Conservation (phyloP, 2,329 filamentous ascomycete species). For the Didymella pinodella region DNA sequence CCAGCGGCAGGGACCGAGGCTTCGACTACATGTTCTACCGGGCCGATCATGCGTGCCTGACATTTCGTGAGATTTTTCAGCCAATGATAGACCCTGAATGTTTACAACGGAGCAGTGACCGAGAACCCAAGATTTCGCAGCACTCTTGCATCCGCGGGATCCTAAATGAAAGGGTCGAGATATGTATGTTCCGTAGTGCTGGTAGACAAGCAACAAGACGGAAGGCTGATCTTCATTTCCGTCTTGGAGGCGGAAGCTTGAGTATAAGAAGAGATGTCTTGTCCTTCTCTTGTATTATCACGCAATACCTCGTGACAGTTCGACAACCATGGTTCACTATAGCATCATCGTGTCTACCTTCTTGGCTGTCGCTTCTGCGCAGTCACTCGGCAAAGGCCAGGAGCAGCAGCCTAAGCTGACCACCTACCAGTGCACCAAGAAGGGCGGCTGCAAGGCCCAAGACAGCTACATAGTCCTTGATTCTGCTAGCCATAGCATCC, state of each 20-base stretch:
- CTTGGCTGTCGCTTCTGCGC: constrained; percentile 40
- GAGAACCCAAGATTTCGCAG: background rate
- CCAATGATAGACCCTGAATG: background rate
- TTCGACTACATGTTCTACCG: constrained; percentile 12
- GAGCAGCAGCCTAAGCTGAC: constrained; percentile 62
- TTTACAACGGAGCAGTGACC: background rate
- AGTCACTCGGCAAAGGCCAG: constrained; percentile 42
- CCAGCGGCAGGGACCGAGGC: constrained; percentile 1
- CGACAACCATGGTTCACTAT: constrained; percentile 35
- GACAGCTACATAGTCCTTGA: constrained; percentile 62
- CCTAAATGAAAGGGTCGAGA: constrained; percentile 9
- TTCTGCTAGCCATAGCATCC: constrained; percentile 56
- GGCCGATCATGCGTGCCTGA: constrained; percentile 22
- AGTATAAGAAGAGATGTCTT: constrained; percentile 18
- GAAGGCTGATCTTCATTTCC: constrained; percentile 10
- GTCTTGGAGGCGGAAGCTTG: background rate
- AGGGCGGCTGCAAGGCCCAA: constrained; percentile 58
- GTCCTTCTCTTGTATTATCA: constrained; percentile 9
- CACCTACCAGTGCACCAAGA: constrained; percentile 62
- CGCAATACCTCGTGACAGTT: constrained; percentile 17
- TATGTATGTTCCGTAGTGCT: background rate
- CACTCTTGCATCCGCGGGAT: background rate
- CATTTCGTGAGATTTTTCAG: background rate
- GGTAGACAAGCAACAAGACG: constrained; percentile 7
- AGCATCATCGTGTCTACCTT: constrained; percentile 37